Evolutionary conservation across 148 eudicot genomes (phyloP).

Genomic region (Silene conica): DNA sequence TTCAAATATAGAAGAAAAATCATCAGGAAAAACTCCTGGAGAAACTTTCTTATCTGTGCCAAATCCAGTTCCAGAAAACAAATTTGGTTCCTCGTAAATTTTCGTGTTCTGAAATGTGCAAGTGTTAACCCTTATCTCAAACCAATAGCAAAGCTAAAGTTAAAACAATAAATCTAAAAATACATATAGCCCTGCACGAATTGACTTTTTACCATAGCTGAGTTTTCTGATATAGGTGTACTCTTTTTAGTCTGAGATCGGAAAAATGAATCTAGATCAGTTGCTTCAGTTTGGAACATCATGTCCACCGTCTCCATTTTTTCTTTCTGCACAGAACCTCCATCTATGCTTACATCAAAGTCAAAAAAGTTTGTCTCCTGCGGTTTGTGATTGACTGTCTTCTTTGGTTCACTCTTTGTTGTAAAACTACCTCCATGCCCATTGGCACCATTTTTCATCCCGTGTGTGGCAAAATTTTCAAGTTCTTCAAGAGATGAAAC

Average conservation of each 20-base stretch:
- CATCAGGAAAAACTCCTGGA: slow-evolving; percentile 34
- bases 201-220: slow-evolving; percentile 32
- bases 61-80: slow-evolving; percentile 25
- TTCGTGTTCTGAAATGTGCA: slow-evolving; percentile 22
- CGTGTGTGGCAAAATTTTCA: slow-evolving; percentile 44
- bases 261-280: slow-evolving; percentile 54
- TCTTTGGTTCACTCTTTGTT: slow-evolving; percentile 14
- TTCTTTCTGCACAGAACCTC: slow-evolving; percentile 12
- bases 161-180: neutral
- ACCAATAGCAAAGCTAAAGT: slow-evolving; percentile 10
- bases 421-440: slow-evolving; percentile 21
- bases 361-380: slow-evolving; percentile 29
- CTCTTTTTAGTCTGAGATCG: slow-evolving; percentile 23
- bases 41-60: slow-evolving; percentile 33
- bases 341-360: slow-evolving; percentile 26
- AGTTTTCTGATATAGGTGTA: slow-evolving; percentile 24
- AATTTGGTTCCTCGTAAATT: slow-evolving; percentile 27
- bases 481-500: slow-evolving; percentile 46
- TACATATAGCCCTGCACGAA: slow-evolving; percentile 1
- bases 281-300: slow-evolving; percentile 22
- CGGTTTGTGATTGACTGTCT: slow-evolving; percentile 13
- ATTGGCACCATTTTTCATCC: slow-evolving; percentile 23
- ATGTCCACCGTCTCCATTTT: slow-evolving; percentile 13
- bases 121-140: slow-evolving; percentile 32
- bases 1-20: slow-evolving; percentile 56